These are phyloP conservation scores for Lactarius akahatsu DNA, from an alignment of 768 basidiomycete species.

Conservation along the genomic window DNA sequence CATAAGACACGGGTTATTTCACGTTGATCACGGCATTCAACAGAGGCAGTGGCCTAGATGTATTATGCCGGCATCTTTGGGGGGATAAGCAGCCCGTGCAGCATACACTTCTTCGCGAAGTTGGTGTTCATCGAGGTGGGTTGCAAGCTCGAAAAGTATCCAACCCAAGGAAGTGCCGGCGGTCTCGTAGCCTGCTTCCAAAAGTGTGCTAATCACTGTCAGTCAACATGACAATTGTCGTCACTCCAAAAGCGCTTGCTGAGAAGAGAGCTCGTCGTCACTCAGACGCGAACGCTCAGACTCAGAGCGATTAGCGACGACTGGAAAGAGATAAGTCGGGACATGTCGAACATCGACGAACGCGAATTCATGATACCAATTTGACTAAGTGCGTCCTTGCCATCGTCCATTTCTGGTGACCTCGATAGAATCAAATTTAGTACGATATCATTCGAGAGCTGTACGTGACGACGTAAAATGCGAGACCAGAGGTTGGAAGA, in stretches of 20 bases:
- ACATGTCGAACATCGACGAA: neutral
- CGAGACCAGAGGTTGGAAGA: conserved; percentile 22
- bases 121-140: conserved; percentile 12
- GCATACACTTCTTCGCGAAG: conserved; percentile 28
- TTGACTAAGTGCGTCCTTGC: conserved; percentile 22
- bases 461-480: conserved; percentile 24
- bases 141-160: conserved; percentile 25
- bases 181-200: conserved; percentile 24
- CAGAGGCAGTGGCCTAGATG: conserved; percentile 15
- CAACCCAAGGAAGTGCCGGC: conserved; percentile 20
- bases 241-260: neutral
- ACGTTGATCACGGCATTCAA: conserved; percentile 28
- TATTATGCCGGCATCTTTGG: neutral
- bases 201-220: conserved; percentile 20
- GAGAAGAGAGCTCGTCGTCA: conserved; percentile 19
- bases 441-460: conserved; percentile 15
- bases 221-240: neutral
- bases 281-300: conserved; percentile 16
- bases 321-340: conserved; percentile 7
- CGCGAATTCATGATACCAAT: conserved; percentile 10
- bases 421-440: conserved; percentile 18
- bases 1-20: neutral
- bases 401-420: neutral
- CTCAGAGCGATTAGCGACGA: conserved; percentile 19
- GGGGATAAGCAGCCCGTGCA: conserved; percentile 2